Base-by-base conservation (phyloP, 2,329 filamentous ascomycete genomes). In the Fusarium scirpi region DNA sequence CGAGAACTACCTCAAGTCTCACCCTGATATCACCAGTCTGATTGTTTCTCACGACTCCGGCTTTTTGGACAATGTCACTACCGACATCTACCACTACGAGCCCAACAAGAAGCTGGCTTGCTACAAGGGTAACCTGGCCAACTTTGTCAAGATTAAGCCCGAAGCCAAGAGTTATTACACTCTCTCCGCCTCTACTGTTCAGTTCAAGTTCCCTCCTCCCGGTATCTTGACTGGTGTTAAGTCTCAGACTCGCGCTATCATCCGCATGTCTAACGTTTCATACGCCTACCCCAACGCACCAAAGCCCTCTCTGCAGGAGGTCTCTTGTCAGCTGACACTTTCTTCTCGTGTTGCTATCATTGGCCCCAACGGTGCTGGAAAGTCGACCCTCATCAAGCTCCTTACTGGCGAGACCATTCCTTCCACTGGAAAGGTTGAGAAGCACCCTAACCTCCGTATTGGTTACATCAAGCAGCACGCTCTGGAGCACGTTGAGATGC, bases 401-500 rank as follows among this genome's bases (percentile, higher is more conserved):
- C 87, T 99, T 62, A 99, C 96, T 13, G 96, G 95, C 74, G 96
- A 98, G 81, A 89, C 91, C 22, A 91, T 98, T 72, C 96, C 93
- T 18, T 92, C 92, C 68, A 82, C 83, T 22, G 96, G 96, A 69
- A 93, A 90, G 79, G 96, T 99, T 25, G 94, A 98, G 86, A 98
- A 98, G 86, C 96, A 99, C 81, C 96, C 96, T 73, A 99, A 99
- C 81, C 84, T 99, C 78, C 94, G 96, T 86, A 98, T 99, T 76
- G 96, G 96, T 58, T 99, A 99, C 85, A 98, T 99, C 85, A 98
- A 98, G 85, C 96, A 99, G 85, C 96, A 99, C 82, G 96, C 96
- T 46, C 87, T 99, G 15, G 96, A 99, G 86, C 96, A 99, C 89
- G 96, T 99, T 13, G 95, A 99, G 84, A 97, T 98, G 95, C 96